Evolutionary conservation across 345 rosid species (phyloP), one percentile per base, ranked within the genome.

Genomic region (Heritiera fomes): DNA sequence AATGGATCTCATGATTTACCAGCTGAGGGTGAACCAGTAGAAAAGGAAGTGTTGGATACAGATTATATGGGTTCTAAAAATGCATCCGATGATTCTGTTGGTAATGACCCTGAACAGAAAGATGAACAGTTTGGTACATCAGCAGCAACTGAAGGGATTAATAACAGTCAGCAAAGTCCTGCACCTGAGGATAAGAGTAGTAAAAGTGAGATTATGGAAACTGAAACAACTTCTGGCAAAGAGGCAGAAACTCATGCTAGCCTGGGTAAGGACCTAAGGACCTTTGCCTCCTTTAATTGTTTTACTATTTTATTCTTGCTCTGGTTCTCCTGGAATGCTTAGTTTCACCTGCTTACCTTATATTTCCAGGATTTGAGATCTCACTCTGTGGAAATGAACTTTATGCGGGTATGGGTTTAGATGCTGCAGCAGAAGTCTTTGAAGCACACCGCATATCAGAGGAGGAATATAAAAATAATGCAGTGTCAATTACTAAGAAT

Each of bases 311-410:
- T 15, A 17, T 40, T 41, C 58, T 77, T 67, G 66, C 49, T 81
- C 45, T 71, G 41, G 56, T 69, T 73, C 46, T 43, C 73, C 40
- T 75, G 71, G 46, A 69, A 63, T 75, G 59, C 76, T 80, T 78
- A 64, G 59, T 23, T 56, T 85, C 55, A 63, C 38, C 77, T 17
- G 55, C 71, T 79, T 40, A 40, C 78, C 59, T 63, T 72, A 15
- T 76, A 53, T 79, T 81, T 87, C 75, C 88, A 94, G 98, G 87
- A 69, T 84, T 91, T 87, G 95, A 89, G 88, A 84, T 94, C 83
- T 94, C 98, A 75, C 88, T 94, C 30, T 94, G 98, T 85, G 89
- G 90, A 76, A 86, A 88, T 82, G 95, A 91, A 84, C 91, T 94
- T 72, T 83, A 46, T 70, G 79, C 83, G 34, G 94, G 97, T 60